Base-by-base conservation (phyloP, 129 eudicot genomes). In the Tanacetum coccineum region DNA sequence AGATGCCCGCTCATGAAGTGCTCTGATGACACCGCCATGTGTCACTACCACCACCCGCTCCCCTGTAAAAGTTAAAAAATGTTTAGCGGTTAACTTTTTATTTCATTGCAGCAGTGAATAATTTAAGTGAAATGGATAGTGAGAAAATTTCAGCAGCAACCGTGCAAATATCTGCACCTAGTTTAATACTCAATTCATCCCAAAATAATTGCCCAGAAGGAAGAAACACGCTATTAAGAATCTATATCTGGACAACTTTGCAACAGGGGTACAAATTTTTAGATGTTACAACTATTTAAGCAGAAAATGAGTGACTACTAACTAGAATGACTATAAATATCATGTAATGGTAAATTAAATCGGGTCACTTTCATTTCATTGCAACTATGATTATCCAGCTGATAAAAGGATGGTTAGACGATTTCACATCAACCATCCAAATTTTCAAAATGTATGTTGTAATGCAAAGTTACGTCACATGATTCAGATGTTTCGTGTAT, bases 11-110 rank as follows among this genome's bases (percentile, higher is more conserved):
- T 67, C 74, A 63, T 84, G 86, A 59, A 93, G 89, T 13, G 95
- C 82, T 79, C 87, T 70, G 20, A 93, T 93, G 47, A 81, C 71
- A 47, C 92, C 99, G 0, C 95, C 99, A 62, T 89, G 99, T 47
- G 95, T 79, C 52, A 93, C 99, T 66, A 91, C 95, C 5, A 85
- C 87, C 39, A 91, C 92, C 46, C 92, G 79, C 76, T 91, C 86
- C 54, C 96, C 98, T 88, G 81, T 65, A 61, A 70, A 3, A 18
- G 40, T 50, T 64, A 17, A 6, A 32, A 73, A 52, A 14, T 11
- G 20, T 26, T 56, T 9, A 59, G 30, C 7, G 48, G 66, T 22
- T 9, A 70, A 40, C 30, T 19, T 56, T 44, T 14, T 40, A 21
- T 11, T 19, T 39, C 8, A 56, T 40, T 54, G 32, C 8, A 54